Evolutionary conservation across 169 alveolate genomes (phyloP).

Genomic region (Blepharisma undulans): DNA sequence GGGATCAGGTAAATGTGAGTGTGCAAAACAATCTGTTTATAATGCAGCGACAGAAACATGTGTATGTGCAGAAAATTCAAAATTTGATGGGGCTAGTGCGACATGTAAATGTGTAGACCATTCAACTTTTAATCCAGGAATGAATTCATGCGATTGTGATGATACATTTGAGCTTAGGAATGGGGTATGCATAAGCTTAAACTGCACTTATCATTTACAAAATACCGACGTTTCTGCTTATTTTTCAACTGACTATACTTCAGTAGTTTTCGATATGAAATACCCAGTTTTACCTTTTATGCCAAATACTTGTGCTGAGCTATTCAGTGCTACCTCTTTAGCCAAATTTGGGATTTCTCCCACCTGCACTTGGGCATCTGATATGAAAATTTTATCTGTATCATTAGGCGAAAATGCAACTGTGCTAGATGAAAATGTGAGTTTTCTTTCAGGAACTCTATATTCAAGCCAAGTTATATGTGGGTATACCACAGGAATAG

Average conservation of each 20-base stretch:
- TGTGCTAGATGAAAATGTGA: not conserved
- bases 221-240: not conserved
- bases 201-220: slow-evolving; percentile 21
- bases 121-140: not conserved
- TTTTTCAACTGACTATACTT: slow-evolving; percentile 22
- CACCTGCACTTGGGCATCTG: not conserved
- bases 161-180: not conserved
- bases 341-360: not conserved
- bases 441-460: not conserved
- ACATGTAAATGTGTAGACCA: not conserved
- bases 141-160: not conserved
- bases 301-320: not conserved
- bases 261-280: not conserved
- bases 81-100: too few relatives aligned
- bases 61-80: too few relatives aligned
- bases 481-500: not conserved
- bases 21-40: too few relatives aligned
- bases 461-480: not conserved
- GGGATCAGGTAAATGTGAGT: too few relatives aligned
- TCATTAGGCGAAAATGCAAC: not conserved
- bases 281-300: not conserved
- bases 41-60: too few relatives aligned
- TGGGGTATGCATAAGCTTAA: not conserved
- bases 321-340: not conserved
- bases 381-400: not conserved